Base-by-base conservation (phyloP, 2,329 filamentous ascomycete species). In the Diaporthe ilicicola region DNA sequence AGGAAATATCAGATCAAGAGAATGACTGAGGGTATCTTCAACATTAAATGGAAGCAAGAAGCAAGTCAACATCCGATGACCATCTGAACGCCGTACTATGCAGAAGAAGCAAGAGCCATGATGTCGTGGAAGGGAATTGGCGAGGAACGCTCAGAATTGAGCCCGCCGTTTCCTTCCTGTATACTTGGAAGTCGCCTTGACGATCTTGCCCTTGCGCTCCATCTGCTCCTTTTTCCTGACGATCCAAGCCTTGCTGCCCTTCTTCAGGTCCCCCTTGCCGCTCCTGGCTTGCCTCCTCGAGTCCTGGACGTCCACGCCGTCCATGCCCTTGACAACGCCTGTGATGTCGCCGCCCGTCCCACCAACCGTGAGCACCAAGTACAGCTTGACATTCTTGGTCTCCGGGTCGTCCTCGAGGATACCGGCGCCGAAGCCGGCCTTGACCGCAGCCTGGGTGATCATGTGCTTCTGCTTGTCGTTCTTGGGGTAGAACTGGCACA, bases 401-500 rank as follows among this genome's bases (percentile, higher is more conserved):
- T 94, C 95, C 0, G 93, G 93, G 80, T 98, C 95, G 81, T 99
- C 96, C 81, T 98, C 95, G 59, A 99, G 85, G 42, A 99, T 88
- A 83, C 96, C 96, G 0, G 96, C 96, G 59, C 96, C 95, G 77
- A 99, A 99, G 0, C 96, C 96, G 1, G 96, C 96, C 78, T 93
- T 94, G 73, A 98, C 92, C 0, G 96, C 96, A 0, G 96, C 96
- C 71, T 89, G 88, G 65, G 92, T 94, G 75, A 99, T 97, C 95
- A 99, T 97, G 78, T 89, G 90, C 78, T 95, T 90, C 84, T 99
- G 96, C 73, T 89, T 87, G 76, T 97, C 93, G 80, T 99, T 98
- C 84, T 97, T 97, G 3, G 96, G 96, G 80, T 99, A 99, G 81
- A 99, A 99, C 78, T 99, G 96, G 79, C 95, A 97, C 17, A 98